Conservation (phyloP, 257 asterid genomes). For the Phtheirospermum japonicum region DNA sequence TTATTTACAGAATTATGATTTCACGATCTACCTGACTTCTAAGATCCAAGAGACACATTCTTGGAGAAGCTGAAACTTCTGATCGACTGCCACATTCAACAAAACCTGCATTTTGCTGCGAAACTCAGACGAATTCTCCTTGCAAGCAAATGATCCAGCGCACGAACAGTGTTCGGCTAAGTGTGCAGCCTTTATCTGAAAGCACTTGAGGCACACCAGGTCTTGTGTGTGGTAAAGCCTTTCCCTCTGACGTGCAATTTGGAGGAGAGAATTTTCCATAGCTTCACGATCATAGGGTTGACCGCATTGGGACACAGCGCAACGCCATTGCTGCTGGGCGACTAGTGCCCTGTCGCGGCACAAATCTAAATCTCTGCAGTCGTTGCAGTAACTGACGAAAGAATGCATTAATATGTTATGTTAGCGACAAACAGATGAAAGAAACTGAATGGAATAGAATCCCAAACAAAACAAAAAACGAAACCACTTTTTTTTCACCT, state of each 20-base stretch:
- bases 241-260: conserved; percentile 83
- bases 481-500: conserved; percentile 43
- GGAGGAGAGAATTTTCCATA: conserved; percentile 82
- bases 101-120: conserved; percentile 62
- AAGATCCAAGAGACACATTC: conserved; percentile 81
- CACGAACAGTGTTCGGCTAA: conserved; percentile 77
- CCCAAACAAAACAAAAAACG: background rate
- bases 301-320: conserved; percentile 75
- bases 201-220: conserved; percentile 84
- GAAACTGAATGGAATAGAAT: background rate
- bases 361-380: conserved; percentile 86
- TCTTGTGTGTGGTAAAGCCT: conserved; percentile 88
- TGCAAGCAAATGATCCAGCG: conserved; percentile 86
- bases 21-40: conserved; percentile 32
- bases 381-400: conserved; percentile 80
- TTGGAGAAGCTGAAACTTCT: conserved; percentile 72
- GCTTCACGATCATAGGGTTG: conserved; percentile 84
- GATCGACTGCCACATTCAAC: conserved; percentile 57
- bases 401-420: background rate
- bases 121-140: conserved; percentile 60
- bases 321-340: conserved; percentile 77
- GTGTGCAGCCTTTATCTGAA: conserved; percentile 83
- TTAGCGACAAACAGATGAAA: background rate
- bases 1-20: too few species aligned
- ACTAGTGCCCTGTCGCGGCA: conserved; percentile 58